These are phyloP conservation scores for Nissolia schottii DNA, from an alignment of 306 rosid species.

Conservation along the genomic window DNA sequence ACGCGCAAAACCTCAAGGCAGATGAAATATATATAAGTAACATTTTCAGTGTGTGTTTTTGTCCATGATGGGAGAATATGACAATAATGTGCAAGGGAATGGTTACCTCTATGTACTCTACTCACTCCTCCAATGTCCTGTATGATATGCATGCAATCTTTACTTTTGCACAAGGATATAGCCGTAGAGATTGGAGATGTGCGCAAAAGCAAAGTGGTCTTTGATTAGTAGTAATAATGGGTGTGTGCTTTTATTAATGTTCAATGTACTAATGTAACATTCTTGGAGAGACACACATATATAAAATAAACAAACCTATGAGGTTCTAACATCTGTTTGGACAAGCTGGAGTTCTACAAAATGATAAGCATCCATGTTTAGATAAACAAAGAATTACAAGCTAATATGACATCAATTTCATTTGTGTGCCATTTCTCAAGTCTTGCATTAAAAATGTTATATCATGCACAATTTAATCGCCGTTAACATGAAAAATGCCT, in stretches of 20 bases:
- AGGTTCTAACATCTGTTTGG: too few species aligned
- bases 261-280: too few species aligned
- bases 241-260: too few species aligned
- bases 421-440: too few species aligned
- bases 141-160: neutral
- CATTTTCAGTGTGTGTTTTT: neutral
- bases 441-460: too few species aligned
- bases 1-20: constrained; percentile 21
- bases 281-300: too few species aligned
- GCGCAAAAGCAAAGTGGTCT: too few species aligned
- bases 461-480: neutral
- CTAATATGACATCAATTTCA: too few species aligned
- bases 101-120: neutral
- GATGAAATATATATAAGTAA: neutral
- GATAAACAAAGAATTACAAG: too few species aligned
- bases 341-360: too few species aligned
- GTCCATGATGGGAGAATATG: neutral
- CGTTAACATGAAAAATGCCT: neutral
- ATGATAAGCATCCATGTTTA: too few species aligned
- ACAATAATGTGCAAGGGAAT: neutral
- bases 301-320: neutral
- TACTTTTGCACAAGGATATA: neutral
- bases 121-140: neutral
- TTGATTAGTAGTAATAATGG: too few species aligned
- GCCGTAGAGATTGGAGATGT: neutral